These are phyloP conservation scores for Colletotrichum lupini DNA, from an alignment of 2,329 filamentous ascomycete species.

Conservation along the genomic window DNA sequence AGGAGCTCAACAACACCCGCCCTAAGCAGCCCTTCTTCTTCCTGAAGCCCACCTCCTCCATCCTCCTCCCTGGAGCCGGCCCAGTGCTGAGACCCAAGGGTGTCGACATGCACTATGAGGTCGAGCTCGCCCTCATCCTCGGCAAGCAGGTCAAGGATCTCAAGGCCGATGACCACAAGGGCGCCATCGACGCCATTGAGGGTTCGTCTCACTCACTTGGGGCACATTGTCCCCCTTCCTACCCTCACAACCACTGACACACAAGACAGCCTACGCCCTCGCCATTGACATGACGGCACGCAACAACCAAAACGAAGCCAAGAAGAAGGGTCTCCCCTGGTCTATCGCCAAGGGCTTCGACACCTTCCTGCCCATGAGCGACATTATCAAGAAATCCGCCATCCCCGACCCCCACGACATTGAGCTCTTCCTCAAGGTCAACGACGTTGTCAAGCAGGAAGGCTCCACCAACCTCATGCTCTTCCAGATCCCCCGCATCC, in stretches of 20 bases:
- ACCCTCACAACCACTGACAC: conserved; percentile 17
- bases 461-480: conserved; percentile 96
- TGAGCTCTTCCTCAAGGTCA: conserved; percentile 87
- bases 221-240: background rate
- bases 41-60: conserved; percentile 90
- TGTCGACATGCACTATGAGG: conserved; percentile 91
- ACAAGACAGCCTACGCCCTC: conserved; percentile 78
- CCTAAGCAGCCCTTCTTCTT: conserved; percentile 99
- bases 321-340: conserved; percentile 97
- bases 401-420: conserved; percentile 91
- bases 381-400: conserved; percentile 80
- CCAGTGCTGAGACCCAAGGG: conserved; percentile 85
- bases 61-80: conserved; percentile 82
- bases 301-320: conserved; percentile 95
- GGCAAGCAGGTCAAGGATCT: conserved; percentile 84
- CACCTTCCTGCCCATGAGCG: conserved; percentile 91
- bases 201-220: conserved; percentile 59
- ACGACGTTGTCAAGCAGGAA: conserved; percentile 80
- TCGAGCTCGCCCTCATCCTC: conserved; percentile 91
- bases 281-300: conserved; percentile 98
- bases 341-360: conserved; percentile 97
- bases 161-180: conserved; percentile 76
- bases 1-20: conserved; percentile 86
- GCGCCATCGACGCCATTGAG: conserved; percentile 84
- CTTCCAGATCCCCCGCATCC: conserved; percentile 85